phyloP scores from a whole-genome alignment of 106 monocot species.

The Phalaenopsis equestris region DNA sequence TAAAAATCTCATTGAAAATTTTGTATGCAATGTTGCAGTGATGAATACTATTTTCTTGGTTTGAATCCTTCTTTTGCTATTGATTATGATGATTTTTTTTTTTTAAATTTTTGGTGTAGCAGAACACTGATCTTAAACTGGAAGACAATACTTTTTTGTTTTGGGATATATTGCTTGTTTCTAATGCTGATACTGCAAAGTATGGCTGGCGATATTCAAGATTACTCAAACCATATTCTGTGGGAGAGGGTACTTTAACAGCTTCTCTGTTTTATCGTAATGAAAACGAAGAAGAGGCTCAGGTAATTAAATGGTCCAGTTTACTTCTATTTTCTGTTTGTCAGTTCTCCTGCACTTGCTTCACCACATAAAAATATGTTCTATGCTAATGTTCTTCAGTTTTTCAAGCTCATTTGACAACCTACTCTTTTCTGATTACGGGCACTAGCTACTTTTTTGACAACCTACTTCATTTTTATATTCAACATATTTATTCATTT shows the following conservation, averaged over 20 bases:
- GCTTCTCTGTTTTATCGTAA: slow-evolving; percentile 60
- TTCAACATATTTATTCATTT: neutral
- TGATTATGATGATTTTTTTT: neutral
- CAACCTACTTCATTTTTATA: neutral
- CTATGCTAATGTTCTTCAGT: neutral
- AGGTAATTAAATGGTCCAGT: slow-evolving; percentile 35
- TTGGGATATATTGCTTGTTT: slow-evolving; percentile 39
- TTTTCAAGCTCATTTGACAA: neutral
- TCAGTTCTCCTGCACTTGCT: neutral
- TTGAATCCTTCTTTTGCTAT: neutral
- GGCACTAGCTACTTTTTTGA: neutral
- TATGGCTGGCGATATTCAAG: slow-evolving; percentile 46
- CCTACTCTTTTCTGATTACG: neutral
- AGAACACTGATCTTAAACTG: slow-evolving; percentile 61
- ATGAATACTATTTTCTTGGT: neutral
- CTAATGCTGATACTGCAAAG: slow-evolving; percentile 22
- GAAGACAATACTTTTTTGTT: slow-evolving; percentile 32
- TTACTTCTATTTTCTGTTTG: slow-evolving; percentile 8
- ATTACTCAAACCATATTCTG: slow-evolving; percentile 50
- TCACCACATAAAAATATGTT: neutral
- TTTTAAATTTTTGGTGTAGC: neutral
- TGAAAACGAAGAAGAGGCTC: slow-evolving; percentile 26
- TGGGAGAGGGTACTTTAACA: slow-evolving; percentile 55
- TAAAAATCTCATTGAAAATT: neutral
- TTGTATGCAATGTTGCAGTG: neutral